Evolutionary conservation across 2,329 filamentous ascomycete genomes (phyloP).

Genomic region (Leptographium lundbergii): DNA sequence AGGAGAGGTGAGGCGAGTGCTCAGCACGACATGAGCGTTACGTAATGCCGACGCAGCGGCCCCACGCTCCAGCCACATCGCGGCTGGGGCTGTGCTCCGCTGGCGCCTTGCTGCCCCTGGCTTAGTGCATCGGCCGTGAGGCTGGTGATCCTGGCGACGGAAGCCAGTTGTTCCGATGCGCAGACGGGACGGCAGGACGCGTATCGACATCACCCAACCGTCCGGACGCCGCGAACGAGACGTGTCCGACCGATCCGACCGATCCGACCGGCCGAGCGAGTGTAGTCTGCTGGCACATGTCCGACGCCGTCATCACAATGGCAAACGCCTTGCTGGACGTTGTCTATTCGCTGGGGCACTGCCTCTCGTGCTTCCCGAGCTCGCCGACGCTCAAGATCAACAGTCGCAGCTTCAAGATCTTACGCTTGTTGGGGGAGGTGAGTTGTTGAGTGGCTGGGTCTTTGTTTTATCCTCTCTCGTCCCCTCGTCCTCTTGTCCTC

Average conservation of each 20-base stretch:
- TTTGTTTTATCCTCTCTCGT: background rate
- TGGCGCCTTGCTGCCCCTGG: background rate
- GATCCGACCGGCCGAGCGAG: background rate
- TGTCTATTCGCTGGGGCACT: constrained; percentile 84
- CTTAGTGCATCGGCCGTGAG: background rate
- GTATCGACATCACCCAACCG: background rate
- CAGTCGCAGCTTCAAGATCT: constrained; percentile 85
- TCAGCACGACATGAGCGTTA: too few relatives aligned
- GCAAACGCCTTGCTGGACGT: constrained; percentile 78
- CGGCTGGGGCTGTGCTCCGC: background rate
- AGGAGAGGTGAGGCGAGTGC: too few relatives aligned
- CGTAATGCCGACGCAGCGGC: too few relatives aligned
- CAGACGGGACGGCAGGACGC: background rate
- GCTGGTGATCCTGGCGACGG: background rate
- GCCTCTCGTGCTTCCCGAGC: constrained; percentile 90
- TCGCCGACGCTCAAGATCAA: constrained; percentile 94
- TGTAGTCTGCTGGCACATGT: background rate
- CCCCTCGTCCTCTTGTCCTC: background rate
- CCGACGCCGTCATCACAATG: constrained; percentile 33
- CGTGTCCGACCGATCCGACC: background rate
- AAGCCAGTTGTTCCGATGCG: background rate
- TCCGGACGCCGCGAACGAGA: background rate
- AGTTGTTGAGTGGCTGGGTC: constrained; percentile 13
- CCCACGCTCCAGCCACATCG: background rate
- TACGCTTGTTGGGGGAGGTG: constrained; percentile 85